phyloP scores from a whole-genome alignment of 805 yeast species.

The Wickerhamiella occidentalis region DNA sequence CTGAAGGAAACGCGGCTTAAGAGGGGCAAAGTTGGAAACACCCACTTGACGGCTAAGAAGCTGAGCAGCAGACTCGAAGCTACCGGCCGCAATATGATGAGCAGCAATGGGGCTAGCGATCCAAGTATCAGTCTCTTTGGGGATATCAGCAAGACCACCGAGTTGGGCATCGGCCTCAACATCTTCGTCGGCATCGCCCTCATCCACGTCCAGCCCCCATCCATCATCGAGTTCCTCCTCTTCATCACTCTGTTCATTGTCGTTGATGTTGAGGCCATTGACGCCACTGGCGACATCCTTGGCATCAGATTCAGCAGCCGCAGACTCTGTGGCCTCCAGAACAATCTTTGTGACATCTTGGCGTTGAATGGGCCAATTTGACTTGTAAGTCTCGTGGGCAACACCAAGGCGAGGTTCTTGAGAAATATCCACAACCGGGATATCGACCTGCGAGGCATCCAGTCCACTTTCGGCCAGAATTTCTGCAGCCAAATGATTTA shows the following conservation, averaged over 20 bases:
- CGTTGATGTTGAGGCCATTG: conserved; percentile 18
- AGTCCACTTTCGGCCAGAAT: conserved; percentile 62
- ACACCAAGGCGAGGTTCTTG: conserved; percentile 36
- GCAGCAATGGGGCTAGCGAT: conserved; percentile 83
- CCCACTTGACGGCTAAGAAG: conserved; percentile 84
- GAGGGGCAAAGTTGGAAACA: conserved; percentile 73
- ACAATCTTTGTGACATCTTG: conserved; percentile 26
- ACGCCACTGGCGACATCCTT: conserved; percentile 22
- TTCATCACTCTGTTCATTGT: conserved; percentile 29
- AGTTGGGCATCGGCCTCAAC: conserved; percentile 26
- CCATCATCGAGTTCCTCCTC: conserved; percentile 33
- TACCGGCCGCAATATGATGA: conserved; percentile 89
- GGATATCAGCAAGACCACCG: conserved; percentile 29
- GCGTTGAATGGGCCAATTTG: conserved; percentile 73
- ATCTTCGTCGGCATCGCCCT: conserved; percentile 56
- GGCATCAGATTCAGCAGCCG: conserved; percentile 20
- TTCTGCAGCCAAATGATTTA: conserved; percentile 59
- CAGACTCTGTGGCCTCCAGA: conserved; percentile 31
- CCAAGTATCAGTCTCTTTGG: conserved; percentile 65
- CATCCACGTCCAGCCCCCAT: conserved; percentile 33
- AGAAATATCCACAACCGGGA: conserved; percentile 35
- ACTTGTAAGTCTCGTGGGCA: conserved; percentile 32
- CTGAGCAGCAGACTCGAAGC: conserved; percentile 91
- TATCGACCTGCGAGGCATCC: conserved; percentile 46
- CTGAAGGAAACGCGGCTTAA: conserved; percentile 69